phyloP scores from a whole-genome alignment of 1,284 basidiomycete genomes.

The Irpex sp. region DNA sequence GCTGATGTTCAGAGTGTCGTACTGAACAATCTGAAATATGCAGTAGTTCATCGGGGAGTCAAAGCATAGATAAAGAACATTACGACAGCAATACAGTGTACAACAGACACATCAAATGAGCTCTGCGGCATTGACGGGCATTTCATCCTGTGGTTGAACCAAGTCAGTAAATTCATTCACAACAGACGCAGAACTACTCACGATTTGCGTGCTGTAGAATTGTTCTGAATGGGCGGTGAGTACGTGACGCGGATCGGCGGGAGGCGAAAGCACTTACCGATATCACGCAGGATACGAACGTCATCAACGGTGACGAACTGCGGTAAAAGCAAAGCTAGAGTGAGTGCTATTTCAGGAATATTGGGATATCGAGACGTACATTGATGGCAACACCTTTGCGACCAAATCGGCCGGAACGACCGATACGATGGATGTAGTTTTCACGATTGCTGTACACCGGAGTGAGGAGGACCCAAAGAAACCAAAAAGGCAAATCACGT shows the following conservation, averaged over 20 bases:
- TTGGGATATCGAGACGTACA: slow-evolving; percentile 37
- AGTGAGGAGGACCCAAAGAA: background rate
- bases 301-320: slow-evolving; percentile 91
- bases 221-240: slow-evolving; percentile 24
- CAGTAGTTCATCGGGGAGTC: background rate
- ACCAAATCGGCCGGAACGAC: slow-evolving; percentile 92
- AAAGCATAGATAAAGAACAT: slow-evolving; percentile 2
- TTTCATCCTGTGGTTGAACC: slow-evolving; percentile 65
- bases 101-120: slow-evolving; percentile 48
- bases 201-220: slow-evolving; percentile 87
- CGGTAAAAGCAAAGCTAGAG: background rate
- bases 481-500: slow-evolving; percentile 24
- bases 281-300: slow-evolving; percentile 85
- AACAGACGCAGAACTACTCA: slow-evolving; percentile 31
- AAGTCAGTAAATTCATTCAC: slow-evolving; percentile 6
- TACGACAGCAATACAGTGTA: slow-evolving; percentile 3
- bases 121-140: slow-evolving; percentile 90
- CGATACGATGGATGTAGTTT: slow-evolving; percentile 98
- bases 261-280: slow-evolving; percentile 49
- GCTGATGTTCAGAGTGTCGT: too few relatives aligned
- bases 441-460: slow-evolving; percentile 80
- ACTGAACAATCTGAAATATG: background rate
- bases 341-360: slow-evolving; percentile 10
- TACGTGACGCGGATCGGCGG: too few relatives aligned
- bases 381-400: slow-evolving; percentile 92